Percentiles rank a stretch among this genome's conserved stretches.
Evolutionary conservation across 805 yeast species (phyloP).

Genomic region (Metschnikowia shivogae): DNA sequence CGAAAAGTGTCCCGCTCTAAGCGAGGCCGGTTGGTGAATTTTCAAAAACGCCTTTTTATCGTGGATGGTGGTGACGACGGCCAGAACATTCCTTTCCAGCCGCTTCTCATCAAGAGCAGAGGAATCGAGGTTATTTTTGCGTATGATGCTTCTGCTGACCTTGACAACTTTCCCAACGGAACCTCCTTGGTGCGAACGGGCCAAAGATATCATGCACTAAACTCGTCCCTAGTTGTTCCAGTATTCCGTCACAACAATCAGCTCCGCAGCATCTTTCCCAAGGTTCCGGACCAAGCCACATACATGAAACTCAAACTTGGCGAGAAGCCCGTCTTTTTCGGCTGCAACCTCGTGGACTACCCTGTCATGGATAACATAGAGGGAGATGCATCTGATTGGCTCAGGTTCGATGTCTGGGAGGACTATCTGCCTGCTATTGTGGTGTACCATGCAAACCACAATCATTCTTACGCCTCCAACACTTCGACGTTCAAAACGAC

Average conservation of each 20-base stretch:
- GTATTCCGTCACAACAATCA: constrained; percentile 1
- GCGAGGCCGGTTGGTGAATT: constrained; percentile 16
- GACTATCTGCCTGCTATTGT: constrained; percentile 48
- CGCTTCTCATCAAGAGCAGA: constrained; percentile 35
- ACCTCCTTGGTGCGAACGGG: constrained; percentile 42
- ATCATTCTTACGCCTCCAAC: constrained; percentile 44
- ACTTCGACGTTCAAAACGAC: constrained; percentile 57
- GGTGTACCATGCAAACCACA: constrained; percentile 47
- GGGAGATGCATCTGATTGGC: constrained; percentile 1
- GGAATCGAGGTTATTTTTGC: constrained; percentile 38
- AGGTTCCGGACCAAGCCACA: constrained; percentile 28
- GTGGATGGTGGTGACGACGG: constrained; percentile 51
- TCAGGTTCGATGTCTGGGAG: constrained; percentile 9
- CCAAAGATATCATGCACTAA: constrained; percentile 26
- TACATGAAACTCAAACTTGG: constrained; percentile 19
- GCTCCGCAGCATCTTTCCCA: constrained; percentile 26
- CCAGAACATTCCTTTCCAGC: constrained; percentile 45
- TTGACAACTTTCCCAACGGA: constrained; percentile 56
- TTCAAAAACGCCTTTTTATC: constrained; percentile 24
- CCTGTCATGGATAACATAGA: constrained; percentile 10
- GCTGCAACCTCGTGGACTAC: constrained; percentile 39
- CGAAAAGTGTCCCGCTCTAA: constrained; percentile 1
- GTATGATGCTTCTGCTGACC: constrained; percentile 48
- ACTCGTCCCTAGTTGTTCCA: constrained; percentile 7
- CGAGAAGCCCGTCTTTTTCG: constrained; percentile 36